Evolutionary conservation across 1,139 yeast species (phyloP).

Genomic region (Geotrichum aggregatum): DNA sequence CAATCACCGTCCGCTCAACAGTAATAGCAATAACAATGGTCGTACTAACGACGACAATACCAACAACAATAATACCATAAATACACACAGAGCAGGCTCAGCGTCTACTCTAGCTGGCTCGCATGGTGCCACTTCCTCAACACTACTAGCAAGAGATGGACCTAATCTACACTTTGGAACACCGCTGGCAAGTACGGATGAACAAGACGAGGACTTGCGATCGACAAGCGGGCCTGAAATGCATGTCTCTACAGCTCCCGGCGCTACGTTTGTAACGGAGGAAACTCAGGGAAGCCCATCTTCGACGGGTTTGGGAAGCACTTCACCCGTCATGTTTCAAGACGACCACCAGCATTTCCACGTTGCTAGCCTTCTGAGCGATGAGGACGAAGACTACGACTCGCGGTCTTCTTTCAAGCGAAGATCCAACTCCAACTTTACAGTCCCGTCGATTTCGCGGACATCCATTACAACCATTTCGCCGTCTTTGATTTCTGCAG

Average conservation of each 20-base stretch:
- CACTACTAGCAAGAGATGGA: neutral
- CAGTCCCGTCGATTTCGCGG: slow-evolving; percentile 33
- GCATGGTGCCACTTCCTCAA: neutral
- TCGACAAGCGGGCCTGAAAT: slow-evolving; percentile 8
- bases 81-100: neutral
- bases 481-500: slow-evolving; percentile 27
- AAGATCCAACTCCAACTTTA: slow-evolving; percentile 33
- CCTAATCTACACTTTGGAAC: slow-evolving; percentile 1
- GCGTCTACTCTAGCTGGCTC: neutral
- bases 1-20: too few species aligned
- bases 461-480: slow-evolving; percentile 35
- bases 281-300: neutral
- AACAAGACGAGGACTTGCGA: neutral
- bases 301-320: neutral
- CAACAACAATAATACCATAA: too few species aligned
- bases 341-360: slow-evolving; percentile 4
- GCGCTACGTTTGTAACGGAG: too few species aligned
- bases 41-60: too few species aligned
- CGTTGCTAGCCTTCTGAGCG: neutral
- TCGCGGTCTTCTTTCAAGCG: slow-evolving; percentile 26
- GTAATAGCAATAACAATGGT: too few species aligned
- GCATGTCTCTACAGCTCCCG: neutral
- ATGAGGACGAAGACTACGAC: slow-evolving; percentile 17
- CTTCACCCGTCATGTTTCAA: neutral
- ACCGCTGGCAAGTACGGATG: neutral